These are phyloP conservation scores for Apiospora marii DNA, from an alignment of 2,329 filamentous ascomycete genomes.

Conservation along the genomic window DNA sequence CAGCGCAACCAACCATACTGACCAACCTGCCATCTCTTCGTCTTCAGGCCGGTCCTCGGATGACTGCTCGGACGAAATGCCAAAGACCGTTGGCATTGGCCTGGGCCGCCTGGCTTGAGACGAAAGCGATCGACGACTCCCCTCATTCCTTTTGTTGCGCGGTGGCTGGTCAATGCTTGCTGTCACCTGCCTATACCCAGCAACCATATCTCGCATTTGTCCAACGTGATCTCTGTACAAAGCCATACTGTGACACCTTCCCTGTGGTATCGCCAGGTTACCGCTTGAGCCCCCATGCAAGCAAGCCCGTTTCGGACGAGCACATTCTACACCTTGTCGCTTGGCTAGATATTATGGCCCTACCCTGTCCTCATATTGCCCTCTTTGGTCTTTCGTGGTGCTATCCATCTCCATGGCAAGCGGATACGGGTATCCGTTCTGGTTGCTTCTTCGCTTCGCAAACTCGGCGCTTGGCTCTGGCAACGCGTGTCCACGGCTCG, in stretches of 20 bases:
- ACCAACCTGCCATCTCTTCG: neutral
- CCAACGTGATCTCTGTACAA: slow-evolving; percentile 25
- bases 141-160: neutral
- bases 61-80: neutral
- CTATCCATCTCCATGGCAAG: neutral
- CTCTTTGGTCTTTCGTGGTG: neutral
- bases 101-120: neutral
- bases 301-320: slow-evolving; percentile 15
- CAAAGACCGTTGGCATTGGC: neutral
- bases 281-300: slow-evolving; percentile 14
- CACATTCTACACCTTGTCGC: neutral
- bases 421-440: neutral
- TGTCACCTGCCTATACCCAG: slow-evolving; percentile 22
- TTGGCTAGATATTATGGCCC: neutral
- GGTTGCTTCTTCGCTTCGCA: neutral
- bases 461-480: neutral
- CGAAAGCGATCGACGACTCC: neutral
- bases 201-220: slow-evolving; percentile 34
- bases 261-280: neutral
- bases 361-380: neutral
- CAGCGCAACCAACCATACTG: too few species aligned
- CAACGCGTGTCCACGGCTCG: neutral
- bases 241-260: neutral
- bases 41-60: neutral
- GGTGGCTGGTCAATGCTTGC: neutral